Conservation (phyloP, 1,284 basidiomycete species). For the Tremellales sp. region DNA sequence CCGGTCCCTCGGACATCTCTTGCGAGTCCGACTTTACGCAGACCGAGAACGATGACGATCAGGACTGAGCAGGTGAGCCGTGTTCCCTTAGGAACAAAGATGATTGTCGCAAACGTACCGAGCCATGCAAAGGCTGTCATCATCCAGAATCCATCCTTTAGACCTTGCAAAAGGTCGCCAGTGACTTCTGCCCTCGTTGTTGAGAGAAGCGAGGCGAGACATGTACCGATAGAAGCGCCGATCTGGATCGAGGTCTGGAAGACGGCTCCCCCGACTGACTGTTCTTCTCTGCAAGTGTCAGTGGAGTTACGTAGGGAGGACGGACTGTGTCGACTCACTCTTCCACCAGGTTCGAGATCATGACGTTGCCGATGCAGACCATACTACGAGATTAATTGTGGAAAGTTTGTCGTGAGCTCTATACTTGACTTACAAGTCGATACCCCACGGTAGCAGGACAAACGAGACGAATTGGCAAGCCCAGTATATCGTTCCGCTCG, state of each 20-base stretch:
- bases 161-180: slow-evolving; percentile 13
- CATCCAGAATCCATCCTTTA: slow-evolving; percentile 24
- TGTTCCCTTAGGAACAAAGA: neutral
- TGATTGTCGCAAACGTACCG: slow-evolving; percentile 1
- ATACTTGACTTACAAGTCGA: slow-evolving; percentile 20
- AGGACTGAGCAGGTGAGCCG: slow-evolving; percentile 2
- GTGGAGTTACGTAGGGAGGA: neutral
- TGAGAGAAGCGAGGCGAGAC: slow-evolving; percentile 18
- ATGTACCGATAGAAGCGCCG: slow-evolving; percentile 26
- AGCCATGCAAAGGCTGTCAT: slow-evolving; percentile 20
- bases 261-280: slow-evolving; percentile 30
- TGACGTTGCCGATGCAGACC: slow-evolving; percentile 29
- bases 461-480: slow-evolving; percentile 27
- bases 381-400: too few relatives aligned
- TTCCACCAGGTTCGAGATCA: slow-evolving; percentile 33
- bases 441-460: slow-evolving; percentile 31
- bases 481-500: slow-evolving; percentile 30
- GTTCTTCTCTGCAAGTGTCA: slow-evolving; percentile 18
- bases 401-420: neutral
- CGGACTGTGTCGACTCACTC: slow-evolving; percentile 11
- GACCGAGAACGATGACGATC: slow-evolving; percentile 9
- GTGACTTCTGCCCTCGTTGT: slow-evolving; percentile 10
- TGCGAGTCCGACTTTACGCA: slow-evolving; percentile 16
- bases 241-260: slow-evolving; percentile 33
- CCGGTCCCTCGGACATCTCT: slow-evolving; percentile 11